phyloP scores from a whole-genome alignment of 73 alveolate genomes.

The Paramecium bursaria region DNA sequence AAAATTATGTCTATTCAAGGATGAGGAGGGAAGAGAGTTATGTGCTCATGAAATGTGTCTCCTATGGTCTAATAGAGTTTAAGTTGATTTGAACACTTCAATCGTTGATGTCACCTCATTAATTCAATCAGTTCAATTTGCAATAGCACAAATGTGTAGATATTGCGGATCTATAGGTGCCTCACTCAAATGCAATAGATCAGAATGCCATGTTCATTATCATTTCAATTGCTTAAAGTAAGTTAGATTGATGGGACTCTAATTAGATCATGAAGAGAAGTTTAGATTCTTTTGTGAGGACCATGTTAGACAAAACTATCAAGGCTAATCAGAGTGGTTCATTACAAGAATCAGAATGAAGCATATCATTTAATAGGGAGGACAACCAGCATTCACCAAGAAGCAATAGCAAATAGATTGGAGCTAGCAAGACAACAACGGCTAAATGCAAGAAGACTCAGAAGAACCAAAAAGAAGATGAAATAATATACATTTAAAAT shows the following conservation, averaged over 20 bases:
- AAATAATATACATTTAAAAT: too few species aligned
- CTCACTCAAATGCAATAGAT: constrained; percentile 47
- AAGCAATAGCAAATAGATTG: constrained; percentile 31
- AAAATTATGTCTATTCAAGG: constrained; percentile 48
- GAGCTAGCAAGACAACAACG: too few species aligned
- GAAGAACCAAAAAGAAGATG: too few species aligned
- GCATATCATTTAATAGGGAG: constrained; percentile 61
- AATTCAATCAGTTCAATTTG: constrained; percentile 50
- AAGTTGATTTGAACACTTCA: constrained; percentile 25
- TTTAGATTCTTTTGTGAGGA: constrained; percentile 64
- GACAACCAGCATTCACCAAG: constrained; percentile 60
- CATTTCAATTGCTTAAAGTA: constrained; percentile 53
- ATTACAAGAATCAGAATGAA: constrained; percentile 60
- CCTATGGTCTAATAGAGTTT: constrained; percentile 58
- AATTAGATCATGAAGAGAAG: constrained; percentile 52
- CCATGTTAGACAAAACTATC: constrained; percentile 55
- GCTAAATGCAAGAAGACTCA: too few species aligned
- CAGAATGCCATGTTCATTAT: constrained; percentile 59
- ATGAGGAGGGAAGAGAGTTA: constrained; percentile 53
- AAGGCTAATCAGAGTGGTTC: constrained; percentile 61
- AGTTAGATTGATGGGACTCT: constrained; percentile 49
- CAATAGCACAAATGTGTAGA: constrained; percentile 64
- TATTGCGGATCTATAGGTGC: constrained; percentile 63
- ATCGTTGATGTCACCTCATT: constrained; percentile 35
- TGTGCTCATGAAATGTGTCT: constrained; percentile 60